Evolutionary conservation across 2,329 filamentous ascomycete genomes (phyloP).

Genomic region (Colletotrichum abscissum): DNA sequence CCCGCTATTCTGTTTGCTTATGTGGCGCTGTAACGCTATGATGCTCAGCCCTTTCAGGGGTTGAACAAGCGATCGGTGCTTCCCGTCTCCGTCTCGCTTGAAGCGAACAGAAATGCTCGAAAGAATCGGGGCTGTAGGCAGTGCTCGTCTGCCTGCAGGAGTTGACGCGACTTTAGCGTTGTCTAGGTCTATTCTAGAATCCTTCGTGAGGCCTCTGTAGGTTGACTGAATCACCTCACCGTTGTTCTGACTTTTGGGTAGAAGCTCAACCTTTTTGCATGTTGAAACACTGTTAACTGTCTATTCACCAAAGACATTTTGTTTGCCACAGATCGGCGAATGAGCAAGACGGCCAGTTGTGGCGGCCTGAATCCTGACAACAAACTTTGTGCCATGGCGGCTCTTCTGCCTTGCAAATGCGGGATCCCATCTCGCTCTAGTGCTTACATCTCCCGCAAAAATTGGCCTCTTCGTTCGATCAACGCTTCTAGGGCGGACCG

Average conservation of each 20-base stretch:
- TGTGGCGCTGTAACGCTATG: neutral
- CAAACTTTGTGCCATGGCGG: neutral
- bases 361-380: constrained; percentile 1
- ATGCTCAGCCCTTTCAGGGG: constrained; percentile 9
- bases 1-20: neutral
- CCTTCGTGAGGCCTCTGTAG: constrained; percentile 14
- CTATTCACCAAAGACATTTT: no score
- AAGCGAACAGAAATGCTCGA: neutral
- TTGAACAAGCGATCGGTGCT: neutral
- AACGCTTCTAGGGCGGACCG: neutral
- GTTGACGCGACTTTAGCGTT: neutral
- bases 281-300: neutral
- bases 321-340: neutral
- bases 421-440: neutral
- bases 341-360: constrained; percentile 9
- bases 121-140: neutral
- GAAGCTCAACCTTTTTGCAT: neutral
- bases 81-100: constrained; percentile 6
- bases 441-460: neutral
- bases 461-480: neutral
- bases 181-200: neutral
- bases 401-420: constrained; percentile 11
- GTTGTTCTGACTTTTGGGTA: neutral
- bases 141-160: neutral
- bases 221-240: neutral